Conservation (phyloP, 768 basidiomycete species). For the Auricularia auricula-judae region DNA sequence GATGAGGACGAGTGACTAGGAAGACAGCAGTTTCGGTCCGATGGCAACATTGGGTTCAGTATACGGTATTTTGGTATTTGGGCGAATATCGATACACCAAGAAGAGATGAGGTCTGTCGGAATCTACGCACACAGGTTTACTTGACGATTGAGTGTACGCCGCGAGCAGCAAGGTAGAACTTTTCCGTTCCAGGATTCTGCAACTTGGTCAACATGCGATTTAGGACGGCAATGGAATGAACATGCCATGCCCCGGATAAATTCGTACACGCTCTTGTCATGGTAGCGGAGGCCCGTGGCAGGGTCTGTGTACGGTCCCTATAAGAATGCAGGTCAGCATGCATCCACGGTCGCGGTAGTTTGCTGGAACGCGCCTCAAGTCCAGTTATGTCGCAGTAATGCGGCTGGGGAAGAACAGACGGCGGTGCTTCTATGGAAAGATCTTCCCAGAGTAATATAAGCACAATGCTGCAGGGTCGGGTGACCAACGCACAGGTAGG, state of each 20-base stretch:
- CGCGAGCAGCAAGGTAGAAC: conserved; percentile 58
- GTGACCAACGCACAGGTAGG: conserved; percentile 49
- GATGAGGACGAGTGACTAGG: too few relatives aligned
- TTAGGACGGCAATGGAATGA: background rate
- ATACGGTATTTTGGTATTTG: too few relatives aligned
- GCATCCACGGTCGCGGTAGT: background rate
- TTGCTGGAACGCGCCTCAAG: conserved; percentile 41
- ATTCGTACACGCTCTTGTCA: conserved; percentile 78
- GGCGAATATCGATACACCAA: background rate
- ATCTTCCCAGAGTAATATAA: conserved; percentile 30
- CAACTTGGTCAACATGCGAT: background rate
- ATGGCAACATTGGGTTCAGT: too few relatives aligned
- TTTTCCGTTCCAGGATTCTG: conserved; percentile 64
- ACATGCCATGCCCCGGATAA: conserved; percentile 62
- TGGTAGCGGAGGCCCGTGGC: conserved; percentile 71
- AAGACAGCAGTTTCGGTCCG: too few relatives aligned
- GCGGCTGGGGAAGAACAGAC: conserved; percentile 61
- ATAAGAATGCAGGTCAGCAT: background rate
- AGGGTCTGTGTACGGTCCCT: conserved; percentile 82
- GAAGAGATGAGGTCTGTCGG: background rate
- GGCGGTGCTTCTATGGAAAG: conserved; percentile 78
- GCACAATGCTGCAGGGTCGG: background rate
- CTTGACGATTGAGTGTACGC: conserved; percentile 39
- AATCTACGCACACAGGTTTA: conserved; percentile 9
- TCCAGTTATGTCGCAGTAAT: conserved; percentile 82